These are phyloP conservation scores for Xylariaceae sp. DNA, from an alignment of 2,329 filamentous ascomycete species.

Conservation along the genomic window DNA sequence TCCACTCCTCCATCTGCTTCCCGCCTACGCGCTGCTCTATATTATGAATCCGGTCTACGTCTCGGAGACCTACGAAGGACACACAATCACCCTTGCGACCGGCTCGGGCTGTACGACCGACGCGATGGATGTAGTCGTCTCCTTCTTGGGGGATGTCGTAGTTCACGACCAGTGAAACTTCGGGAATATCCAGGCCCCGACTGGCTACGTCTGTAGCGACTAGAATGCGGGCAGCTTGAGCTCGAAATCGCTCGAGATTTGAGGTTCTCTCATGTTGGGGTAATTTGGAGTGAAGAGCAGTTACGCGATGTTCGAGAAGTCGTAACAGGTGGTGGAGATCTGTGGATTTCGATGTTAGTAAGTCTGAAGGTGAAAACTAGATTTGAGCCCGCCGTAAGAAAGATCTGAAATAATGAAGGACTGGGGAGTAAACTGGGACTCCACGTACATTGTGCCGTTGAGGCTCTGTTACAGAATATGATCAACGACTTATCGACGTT, in stretches of 20 bases:
- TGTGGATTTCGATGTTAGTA: background rate
- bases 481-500: slow-evolving; percentile 78
- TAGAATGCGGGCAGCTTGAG: slow-evolving; percentile 80
- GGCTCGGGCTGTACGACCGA: slow-evolving; percentile 91
- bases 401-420: too few relatives aligned
- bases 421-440: too few relatives aligned
- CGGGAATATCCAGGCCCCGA: slow-evolving; percentile 90
- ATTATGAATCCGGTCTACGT: slow-evolving; percentile 84
- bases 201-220: slow-evolving; percentile 95
- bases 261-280: slow-evolving; percentile 79
- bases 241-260: slow-evolving; percentile 89
- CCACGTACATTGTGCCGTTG: slow-evolving; percentile 65
- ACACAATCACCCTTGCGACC: slow-evolving; percentile 78
- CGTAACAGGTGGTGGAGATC: slow-evolving; percentile 83
- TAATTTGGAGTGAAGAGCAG: slow-evolving; percentile 82
- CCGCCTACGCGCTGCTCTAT: slow-evolving; percentile 78
- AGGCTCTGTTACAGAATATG: slow-evolving; percentile 90
- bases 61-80: slow-evolving; percentile 87
- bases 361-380: too few relatives aligned
- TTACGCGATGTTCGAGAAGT: slow-evolving; percentile 82
- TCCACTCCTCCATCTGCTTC: slow-evolving; percentile 74
- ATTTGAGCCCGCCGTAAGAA: too few relatives aligned
- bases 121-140: slow-evolving; percentile 95
- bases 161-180: slow-evolving; percentile 86
- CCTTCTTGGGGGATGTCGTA: slow-evolving; percentile 95